Percentiles rank a stretch among this genome's conserved stretches.
These are phyloP conservation scores for Yamadazyma sp. DNA, from an alignment of 805 yeast species.

Conservation along the genomic window DNA sequence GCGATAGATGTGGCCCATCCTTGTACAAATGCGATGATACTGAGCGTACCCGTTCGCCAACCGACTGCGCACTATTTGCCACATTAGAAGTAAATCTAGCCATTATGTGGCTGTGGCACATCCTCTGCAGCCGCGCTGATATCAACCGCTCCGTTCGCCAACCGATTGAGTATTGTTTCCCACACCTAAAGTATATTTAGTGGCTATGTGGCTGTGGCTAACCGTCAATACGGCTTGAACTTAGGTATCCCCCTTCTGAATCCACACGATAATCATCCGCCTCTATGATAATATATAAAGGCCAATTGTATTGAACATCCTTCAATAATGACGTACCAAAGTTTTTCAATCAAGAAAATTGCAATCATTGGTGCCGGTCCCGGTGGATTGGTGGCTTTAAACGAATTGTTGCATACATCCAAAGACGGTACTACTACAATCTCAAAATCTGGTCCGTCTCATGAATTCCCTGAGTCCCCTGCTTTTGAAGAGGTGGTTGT, in stretches of 20 bases:
- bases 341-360: conserved; percentile 17
- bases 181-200: too few relatives aligned
- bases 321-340: conserved; percentile 1
- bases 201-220: neutral
- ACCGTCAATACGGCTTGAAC: neutral
- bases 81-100: too few relatives aligned
- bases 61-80: too few relatives aligned
- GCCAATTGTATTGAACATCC: neutral
- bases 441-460: neutral
- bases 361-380: conserved; percentile 29
- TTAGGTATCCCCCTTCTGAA: too few relatives aligned
- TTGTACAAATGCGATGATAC: too few relatives aligned
- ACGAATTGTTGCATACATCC: conserved; percentile 28
- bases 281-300: neutral
- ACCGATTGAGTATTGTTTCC: too few relatives aligned
- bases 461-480: neutral
- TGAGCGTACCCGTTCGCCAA: too few relatives aligned
- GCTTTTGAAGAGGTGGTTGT: conserved; percentile 12
- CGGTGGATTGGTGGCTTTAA: conserved; percentile 33
- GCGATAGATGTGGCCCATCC: too few relatives aligned
- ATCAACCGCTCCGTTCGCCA: too few relatives aligned
- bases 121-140: too few relatives aligned
- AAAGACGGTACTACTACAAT: conserved; percentile 20
- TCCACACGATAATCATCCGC: neutral
- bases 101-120: too few relatives aligned